Percentiles rank a stretch among this genome's conserved stretches.
phyloP scores from a whole-genome alignment of 306 rosid genomes.

The Sophora flavescens region DNA sequence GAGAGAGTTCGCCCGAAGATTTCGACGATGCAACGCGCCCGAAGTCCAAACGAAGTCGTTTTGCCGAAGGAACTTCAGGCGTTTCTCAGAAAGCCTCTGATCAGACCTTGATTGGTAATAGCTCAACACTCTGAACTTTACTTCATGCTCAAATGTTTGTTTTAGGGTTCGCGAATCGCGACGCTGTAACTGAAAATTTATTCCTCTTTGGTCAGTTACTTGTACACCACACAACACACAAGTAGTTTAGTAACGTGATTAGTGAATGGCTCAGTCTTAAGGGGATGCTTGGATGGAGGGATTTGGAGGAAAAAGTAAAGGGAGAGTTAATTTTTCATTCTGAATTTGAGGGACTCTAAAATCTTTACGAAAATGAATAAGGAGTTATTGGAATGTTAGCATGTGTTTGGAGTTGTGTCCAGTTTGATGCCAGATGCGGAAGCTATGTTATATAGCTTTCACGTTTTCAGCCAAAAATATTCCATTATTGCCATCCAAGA shows the following conservation, averaged over 20 bases:
- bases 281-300: too few species aligned
- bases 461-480: too few species aligned
- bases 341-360: too few species aligned
- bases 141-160: not conserved
- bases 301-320: too few species aligned
- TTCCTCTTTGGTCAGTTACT: not conserved
- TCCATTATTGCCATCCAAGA: too few species aligned
- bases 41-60: conserved; percentile 71
- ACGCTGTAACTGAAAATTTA: not conserved
- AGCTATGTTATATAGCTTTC: too few species aligned
- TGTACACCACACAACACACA: not conserved
- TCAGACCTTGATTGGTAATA: conserved; percentile 69
- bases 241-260: not conserved
- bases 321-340: too few species aligned
- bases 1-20: conserved; percentile 86
- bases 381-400: too few species aligned
- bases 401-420: too few species aligned
- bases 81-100: conserved; percentile 45
- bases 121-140: conserved; percentile 26
- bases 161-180: conserved; percentile 45
- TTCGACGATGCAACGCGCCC: conserved; percentile 60
- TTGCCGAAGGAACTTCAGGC: conserved; percentile 59
- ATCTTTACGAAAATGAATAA: too few species aligned
- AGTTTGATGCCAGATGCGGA: too few species aligned
- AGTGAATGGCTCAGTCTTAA: not conserved